Evolutionary conservation across 306 rosid genomes (phyloP), one percentile per base, ranked within the genome.

Genomic region (Gynostemma pentaphyllum): DNA sequence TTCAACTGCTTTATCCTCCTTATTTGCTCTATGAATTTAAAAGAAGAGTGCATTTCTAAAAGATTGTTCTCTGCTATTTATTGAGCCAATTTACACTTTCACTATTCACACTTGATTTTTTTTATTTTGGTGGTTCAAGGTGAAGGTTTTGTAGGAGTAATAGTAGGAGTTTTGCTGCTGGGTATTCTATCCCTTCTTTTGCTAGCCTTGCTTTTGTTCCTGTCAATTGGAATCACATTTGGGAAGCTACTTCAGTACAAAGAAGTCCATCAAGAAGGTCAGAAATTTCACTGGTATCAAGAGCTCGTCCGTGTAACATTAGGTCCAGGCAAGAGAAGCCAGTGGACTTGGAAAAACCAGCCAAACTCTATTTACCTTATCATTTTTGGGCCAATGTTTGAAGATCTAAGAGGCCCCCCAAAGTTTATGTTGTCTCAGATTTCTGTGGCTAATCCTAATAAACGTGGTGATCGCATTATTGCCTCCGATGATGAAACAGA

Each of bases 371-470:
- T 71, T 59, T 68, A 67, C 61, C 79, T 82, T 18, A 77, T 70
- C 66, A 83, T 83, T 42, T 74, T 87, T 26, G 96, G 96, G 30
- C 96, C 92, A 24, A 72, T 88, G 18, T 88, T 85, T 54, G 98
- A 87, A 83, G 98, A 91, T 68, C 78, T 91, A 21, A 77, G 96
- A 72, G 98, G 98, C 70, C 96, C 95, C 48, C 96, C 96, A 68
- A 91, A 87, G 71, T 91, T 85, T 83, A 91, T 91, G 95, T 86
- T 91, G 55, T 83, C 98, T 19, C 95, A 87, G 80, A 91, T 88
- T 56, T 66, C 97, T 9, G 82, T 79, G 5, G 67, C 75, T 39
- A 77, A 30, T 42, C 52, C 73, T 45, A 68, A 37, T 13, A 77
- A 76, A 49, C 84, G 44, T 34, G 78, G 75, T 5, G 95, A 80